Percentiles rank a stretch among this genome's conserved stretches.
Evolutionary conservation across 2,329 filamentous ascomycete genomes (phyloP).

Genomic region (Penicillium polonicum): DNA sequence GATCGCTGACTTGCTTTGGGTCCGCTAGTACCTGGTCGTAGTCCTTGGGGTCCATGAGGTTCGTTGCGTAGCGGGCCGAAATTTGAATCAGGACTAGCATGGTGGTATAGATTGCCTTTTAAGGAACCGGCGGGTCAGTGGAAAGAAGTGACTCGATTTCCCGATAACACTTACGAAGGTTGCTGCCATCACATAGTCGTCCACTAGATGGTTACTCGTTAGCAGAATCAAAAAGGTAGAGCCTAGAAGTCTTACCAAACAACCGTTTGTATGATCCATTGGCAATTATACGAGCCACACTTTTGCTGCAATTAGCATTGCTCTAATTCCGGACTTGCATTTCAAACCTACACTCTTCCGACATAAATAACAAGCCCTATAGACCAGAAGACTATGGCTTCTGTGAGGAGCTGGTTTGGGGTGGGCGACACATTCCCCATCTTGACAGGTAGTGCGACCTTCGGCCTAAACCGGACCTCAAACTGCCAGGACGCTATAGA

Average conservation of each 20-base stretch:
- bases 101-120: slow-evolving; percentile 36
- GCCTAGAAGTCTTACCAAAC: slow-evolving; percentile 21
- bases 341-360: slow-evolving; percentile 30
- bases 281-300: slow-evolving; percentile 29
- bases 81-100: slow-evolving; percentile 40
- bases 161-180: slow-evolving; percentile 35
- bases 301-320: slow-evolving; percentile 16
- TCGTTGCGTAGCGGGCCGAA: slow-evolving; percentile 38
- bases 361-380: slow-evolving; percentile 30
- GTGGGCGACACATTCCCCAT: slow-evolving; percentile 35
- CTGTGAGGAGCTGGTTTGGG: slow-evolving; percentile 29
- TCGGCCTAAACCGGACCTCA: neutral
- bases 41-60: slow-evolving; percentile 40
- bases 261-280: slow-evolving; percentile 31
- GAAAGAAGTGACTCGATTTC: neutral
- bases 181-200: slow-evolving; percentile 41
- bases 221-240: neutral
- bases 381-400: slow-evolving; percentile 33
- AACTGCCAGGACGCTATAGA: neutral
- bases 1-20: slow-evolving; percentile 41
- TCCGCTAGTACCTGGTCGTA: slow-evolving; percentile 32
- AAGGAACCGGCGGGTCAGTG: neutral
- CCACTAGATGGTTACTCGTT: slow-evolving; percentile 22
- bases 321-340: neutral
- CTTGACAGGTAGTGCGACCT: slow-evolving; percentile 6